Evolutionary conservation across 2,329 filamentous ascomycete species (phyloP), one percentile per base, ranked within the genome.

Genomic region (Aspergillus sp.): DNA sequence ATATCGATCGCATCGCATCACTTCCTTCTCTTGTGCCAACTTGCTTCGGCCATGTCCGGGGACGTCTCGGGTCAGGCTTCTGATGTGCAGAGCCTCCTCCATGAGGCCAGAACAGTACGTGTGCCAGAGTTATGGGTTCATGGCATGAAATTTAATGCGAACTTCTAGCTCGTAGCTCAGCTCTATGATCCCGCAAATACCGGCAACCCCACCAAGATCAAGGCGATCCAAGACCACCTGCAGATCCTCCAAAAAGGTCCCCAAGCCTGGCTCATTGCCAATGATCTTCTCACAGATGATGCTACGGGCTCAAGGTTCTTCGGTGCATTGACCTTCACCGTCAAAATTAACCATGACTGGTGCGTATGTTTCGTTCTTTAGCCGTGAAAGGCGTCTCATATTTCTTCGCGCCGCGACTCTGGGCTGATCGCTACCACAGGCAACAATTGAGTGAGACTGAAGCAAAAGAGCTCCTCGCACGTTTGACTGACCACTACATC

Each of bases 271-370:
- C 81, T 88, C 51, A 80, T 96, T 43, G 91, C 90, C 17, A 86
- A 93, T 65, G 83, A 84, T 47, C 78, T 97, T 13, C 76, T 96
- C 10, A 77, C 77, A 47, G 84, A 83, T 55, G 75, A 82, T 19
- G 85, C 89, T 60, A 82, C 88, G 55, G 87, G 92, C 63, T 84
- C 94, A 60, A 87, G 88, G 58, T 97, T 97, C 73, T 96, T 95
- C 67, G 94, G 90, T 13, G 93, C 92, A 26, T 79, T 96, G 53
- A 97, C 93, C 0, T 87, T 96, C 60, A 95, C 90, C 47, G 85
- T 97, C 62, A 99, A 97, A 74, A 83, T 97, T 53, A 96, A 97
- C 68, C 87, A 86, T n/a, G 90, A 94, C 66, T 90, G 86, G 87
- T 88, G 75, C 57, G 77, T 59, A 35, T 19, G 30, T n/a, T n/a